A percentile compares a stretch with the other conserved stretches of the same genome.
These are phyloP conservation scores for Vitellaria paradoxa DNA, from an alignment of 179 eudicot genomes.

Conservation along the genomic window DNA sequence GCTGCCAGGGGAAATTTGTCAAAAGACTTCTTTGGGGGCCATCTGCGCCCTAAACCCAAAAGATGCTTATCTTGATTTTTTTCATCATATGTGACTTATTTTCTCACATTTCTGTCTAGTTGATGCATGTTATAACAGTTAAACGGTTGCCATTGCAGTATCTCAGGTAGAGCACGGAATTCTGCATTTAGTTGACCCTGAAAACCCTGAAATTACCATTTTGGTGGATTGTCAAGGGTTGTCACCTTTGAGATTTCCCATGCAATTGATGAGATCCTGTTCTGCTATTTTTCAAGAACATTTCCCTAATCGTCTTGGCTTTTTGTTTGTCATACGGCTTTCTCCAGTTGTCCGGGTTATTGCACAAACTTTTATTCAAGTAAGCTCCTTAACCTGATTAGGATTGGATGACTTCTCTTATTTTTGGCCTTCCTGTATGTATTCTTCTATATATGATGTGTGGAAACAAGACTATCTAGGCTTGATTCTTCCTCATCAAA, in stretches of 20 bases:
- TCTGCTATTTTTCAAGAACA: conserved; percentile 76
- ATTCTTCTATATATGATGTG: background rate
- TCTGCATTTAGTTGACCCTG: conserved; percentile 46
- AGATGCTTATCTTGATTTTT: background rate
- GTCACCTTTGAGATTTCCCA: conserved; percentile 69
- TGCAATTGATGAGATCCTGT: conserved; percentile 75
- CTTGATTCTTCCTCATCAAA: no score
- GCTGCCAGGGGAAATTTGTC: background rate
- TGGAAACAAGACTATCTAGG: background rate
- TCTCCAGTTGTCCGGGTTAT: conserved; percentile 67
- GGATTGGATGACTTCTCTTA: background rate
- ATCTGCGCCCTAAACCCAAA: background rate
- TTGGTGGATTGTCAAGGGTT: conserved; percentile 83
- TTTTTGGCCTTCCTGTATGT: background rate
- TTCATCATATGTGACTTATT: background rate
- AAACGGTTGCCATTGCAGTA: conserved; percentile 36
- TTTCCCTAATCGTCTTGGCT: conserved; percentile 73
- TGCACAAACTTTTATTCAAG: conserved; percentile 66
- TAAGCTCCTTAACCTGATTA: conserved; percentile 19
- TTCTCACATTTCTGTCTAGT: background rate
- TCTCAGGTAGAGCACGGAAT: conserved; percentile 85
- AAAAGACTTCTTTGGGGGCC: background rate
- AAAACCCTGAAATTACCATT: conserved; percentile 61
- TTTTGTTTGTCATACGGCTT: conserved; percentile 55
- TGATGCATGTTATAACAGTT: background rate